Evolutionary conservation across 768 basidiomycete genomes (phyloP).

Genomic region (Lactarius indigo): DNA sequence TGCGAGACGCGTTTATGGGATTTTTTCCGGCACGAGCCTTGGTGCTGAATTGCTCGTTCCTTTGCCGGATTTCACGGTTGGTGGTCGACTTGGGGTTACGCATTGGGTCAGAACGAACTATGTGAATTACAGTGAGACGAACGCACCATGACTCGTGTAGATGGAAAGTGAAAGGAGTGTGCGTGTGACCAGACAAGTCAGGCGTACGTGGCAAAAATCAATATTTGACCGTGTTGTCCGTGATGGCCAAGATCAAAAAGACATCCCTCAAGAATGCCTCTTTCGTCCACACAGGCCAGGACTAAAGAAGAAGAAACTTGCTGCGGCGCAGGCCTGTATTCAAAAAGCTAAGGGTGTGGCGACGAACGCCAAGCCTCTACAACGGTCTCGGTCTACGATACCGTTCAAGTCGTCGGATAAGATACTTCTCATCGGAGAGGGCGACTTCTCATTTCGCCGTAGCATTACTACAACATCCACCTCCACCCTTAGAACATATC

Average conservation of each 20-base stretch:
- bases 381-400: conserved; percentile 45
- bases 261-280: conserved; percentile 56
- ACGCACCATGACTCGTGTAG: conserved; percentile 3
- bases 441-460: conserved; percentile 93
- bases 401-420: conserved; percentile 64
- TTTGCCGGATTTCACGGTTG: conserved; percentile 76
- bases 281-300: conserved; percentile 67
- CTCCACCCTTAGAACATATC: conserved; percentile 45
- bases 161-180: conserved; percentile 6
- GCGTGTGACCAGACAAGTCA: conserved; percentile 10
- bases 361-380: conserved; percentile 38
- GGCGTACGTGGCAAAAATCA: conserved; percentile 10
- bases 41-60: conserved; percentile 77
- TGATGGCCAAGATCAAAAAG: conserved; percentile 36
- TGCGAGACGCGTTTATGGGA: conserved; percentile 64
- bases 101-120: neutral
- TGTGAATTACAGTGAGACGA: neutral
- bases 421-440: conserved; percentile 85
- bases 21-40: conserved; percentile 74
- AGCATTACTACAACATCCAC: conserved; percentile 56
- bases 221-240: conserved; percentile 22
- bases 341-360: conserved; percentile 37
- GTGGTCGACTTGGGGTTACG: conserved; percentile 38
- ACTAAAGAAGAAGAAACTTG: conserved; percentile 58
- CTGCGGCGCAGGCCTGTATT: conserved; percentile 47